Evolutionary conservation across 345 rosid species (phyloP), one percentile per base, ranked within the genome.

Genomic region (Iberis pinnata): DNA sequence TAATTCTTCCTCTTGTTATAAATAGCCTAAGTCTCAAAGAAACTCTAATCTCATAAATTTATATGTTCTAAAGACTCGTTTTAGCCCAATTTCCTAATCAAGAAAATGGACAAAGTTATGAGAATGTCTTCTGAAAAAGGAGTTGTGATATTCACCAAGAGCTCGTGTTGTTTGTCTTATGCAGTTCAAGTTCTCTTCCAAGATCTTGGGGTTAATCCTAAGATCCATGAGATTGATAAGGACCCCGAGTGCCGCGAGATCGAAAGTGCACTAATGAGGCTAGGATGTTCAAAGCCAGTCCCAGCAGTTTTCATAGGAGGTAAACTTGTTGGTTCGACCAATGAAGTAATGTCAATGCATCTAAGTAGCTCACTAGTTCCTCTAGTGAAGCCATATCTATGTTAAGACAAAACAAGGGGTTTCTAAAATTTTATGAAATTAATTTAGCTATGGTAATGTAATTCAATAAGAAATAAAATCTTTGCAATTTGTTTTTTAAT

Each of bases 261-360:
- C 19, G 89, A 85, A 85, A 80, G 62, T 58, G 89, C 95, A 24
- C 70, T 85, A 7, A 45, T 61, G 75, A 85, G 83, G 79, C 36
- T 82, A 26, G 95, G 95, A 12, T 76, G 81, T 58, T 69, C 60
- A 53, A 72, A 78, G 17, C 83, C 89, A 0, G 73, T 80, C 13
- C 95, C 95, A 12, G 81, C 87, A 1, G 81, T 85, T 44, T 85
- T 85, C 68, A 80, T 85, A 3, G 85, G 78, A 8, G 95, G 95
- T n/a, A 70, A 80, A 65, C 74, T 80, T 12, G 60, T 82, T 18
- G 89, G 95, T 18, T 78, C 95, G 38, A 85, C 89, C 75, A 80
- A 82, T 26, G 85, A 80, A 68, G 81, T 85, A 55, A 85, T 85
- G 89, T 82, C 89, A 4, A 78, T 75, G 63, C 95, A 85, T 47